Evolutionary conservation across 176 grass and related monocot species (phyloP), one percentile per base, ranked within the genome.

Genomic region (Elymus sibiricus): DNA sequence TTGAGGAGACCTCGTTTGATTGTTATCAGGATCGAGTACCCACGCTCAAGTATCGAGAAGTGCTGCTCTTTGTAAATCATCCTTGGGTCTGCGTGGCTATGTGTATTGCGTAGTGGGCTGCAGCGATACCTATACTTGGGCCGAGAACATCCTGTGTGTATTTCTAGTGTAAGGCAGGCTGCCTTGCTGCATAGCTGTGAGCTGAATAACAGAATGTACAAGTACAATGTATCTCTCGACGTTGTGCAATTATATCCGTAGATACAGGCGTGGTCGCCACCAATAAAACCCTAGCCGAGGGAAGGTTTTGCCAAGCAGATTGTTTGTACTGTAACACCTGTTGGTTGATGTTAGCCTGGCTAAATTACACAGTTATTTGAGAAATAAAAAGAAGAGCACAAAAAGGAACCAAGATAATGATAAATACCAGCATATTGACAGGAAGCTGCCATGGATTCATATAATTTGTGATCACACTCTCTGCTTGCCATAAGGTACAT

Each of bases 161-260:
- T 59, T 77, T 25, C 5, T 82, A 76, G 35, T 13, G 28, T 38
- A 77, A 68, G 7, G 42, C 26, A 51, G 44, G 53, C 7, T 22
- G 15, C 55, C 16, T 26, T 72, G 53, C 5, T 8, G 13, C 16
- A 7, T 86, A 68, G 74, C 26, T 28, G 77, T 17, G 31, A 64
- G 34, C 11, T 67, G 59, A 87, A 90, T 85, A 89, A 85, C 73
- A 68, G 38, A 66, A 58, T 84, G 75, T 79, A 79, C 38, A 8
- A 65, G 75, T 79, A 79, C 38, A 8, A 65, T 32, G 75, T 56
- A 13, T 60, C 8, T 44, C 1, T 5, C n/a, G n/a, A 43, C 28
- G 21, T 61, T 35, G 17, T 26, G 17, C 66, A 53, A 53, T 53
- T 53, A 26, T 53, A 26, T 77, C 70, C 15, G 22, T 2, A 24